Evolutionary conservation across 2,329 filamentous ascomycete species (phyloP).

Genomic region (Calonectria crousiana): DNA sequence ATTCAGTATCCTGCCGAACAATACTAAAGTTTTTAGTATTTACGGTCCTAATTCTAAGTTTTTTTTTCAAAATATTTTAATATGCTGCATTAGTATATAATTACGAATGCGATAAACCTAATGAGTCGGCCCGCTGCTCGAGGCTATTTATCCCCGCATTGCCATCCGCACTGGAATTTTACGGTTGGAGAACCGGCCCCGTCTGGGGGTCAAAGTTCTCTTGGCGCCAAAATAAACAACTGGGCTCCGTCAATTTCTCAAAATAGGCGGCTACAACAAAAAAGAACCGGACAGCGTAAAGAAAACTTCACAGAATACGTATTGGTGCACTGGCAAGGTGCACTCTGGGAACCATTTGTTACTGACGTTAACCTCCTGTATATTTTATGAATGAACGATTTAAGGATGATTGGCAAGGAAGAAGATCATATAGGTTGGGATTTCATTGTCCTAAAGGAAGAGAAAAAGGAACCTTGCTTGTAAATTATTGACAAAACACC

Average conservation of each 20-base stretch:
- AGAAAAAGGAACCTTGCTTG: background rate
- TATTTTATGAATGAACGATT: background rate
- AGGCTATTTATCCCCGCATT: background rate
- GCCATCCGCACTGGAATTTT: background rate
- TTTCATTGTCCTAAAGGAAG: background rate
- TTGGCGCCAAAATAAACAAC: background rate
- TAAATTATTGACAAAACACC: background rate
- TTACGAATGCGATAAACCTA: slow-evolving; percentile 8
- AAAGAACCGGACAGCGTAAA: background rate
- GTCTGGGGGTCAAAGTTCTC: background rate
- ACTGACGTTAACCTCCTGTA: background rate
- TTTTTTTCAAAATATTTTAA: too few relatives aligned
- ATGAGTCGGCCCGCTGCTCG: background rate
- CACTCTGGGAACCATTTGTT: too few relatives aligned
- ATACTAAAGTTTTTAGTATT: too few relatives aligned
- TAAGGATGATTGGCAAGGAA: too few relatives aligned
- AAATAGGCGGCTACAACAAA: background rate
- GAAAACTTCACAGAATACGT: background rate
- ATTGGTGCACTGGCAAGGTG: background rate
- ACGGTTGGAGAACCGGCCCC: background rate
- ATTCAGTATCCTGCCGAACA: background rate
- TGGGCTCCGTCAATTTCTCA: too few relatives aligned
- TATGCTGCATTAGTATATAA: too few relatives aligned
- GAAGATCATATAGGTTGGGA: background rate
- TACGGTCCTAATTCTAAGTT: too few relatives aligned